phyloP scores from a whole-genome alignment of 73 alveolate genomes.

The Paramecium tetraurelia region DNA sequence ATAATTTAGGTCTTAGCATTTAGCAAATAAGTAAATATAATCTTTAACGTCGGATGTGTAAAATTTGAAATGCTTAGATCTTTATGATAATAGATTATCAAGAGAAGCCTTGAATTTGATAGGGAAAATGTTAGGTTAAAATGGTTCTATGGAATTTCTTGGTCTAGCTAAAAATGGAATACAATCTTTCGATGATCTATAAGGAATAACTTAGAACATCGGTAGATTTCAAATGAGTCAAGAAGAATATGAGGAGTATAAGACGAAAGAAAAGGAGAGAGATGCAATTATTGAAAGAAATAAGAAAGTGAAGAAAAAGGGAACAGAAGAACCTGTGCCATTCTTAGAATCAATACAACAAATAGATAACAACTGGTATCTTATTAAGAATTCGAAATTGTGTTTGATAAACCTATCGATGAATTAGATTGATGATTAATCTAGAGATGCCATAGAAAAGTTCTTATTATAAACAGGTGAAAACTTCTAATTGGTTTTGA shows the following conservation, averaged over 20 bases:
- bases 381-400: background rate
- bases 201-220: slow-evolving; percentile 1
- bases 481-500: background rate
- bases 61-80: background rate
- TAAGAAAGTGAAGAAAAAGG: background rate
- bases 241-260: slow-evolving; percentile 31
- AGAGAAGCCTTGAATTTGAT: background rate
- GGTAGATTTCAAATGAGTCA: background rate
- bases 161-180: slow-evolving; percentile 24
- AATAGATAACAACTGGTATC: background rate
- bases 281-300: background rate
- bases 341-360: background rate
- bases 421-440: slow-evolving; percentile 8
- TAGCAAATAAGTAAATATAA: background rate
- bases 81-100: slow-evolving; percentile 10
- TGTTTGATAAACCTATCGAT: slow-evolving; percentile 25
- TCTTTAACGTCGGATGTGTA: background rate
- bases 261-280: slow-evolving; percentile 3
- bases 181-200: slow-evolving; percentile 2
- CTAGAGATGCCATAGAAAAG: background rate
- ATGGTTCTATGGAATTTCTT: background rate
- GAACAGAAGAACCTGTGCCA: background rate
- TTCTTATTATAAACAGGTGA: slow-evolving; percentile 8
- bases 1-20: background rate
- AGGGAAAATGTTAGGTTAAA: background rate